phyloP scores from a whole-genome alignment of 192 early-diverging fungal genomes.

The Linnemannia hyalina region DNA sequence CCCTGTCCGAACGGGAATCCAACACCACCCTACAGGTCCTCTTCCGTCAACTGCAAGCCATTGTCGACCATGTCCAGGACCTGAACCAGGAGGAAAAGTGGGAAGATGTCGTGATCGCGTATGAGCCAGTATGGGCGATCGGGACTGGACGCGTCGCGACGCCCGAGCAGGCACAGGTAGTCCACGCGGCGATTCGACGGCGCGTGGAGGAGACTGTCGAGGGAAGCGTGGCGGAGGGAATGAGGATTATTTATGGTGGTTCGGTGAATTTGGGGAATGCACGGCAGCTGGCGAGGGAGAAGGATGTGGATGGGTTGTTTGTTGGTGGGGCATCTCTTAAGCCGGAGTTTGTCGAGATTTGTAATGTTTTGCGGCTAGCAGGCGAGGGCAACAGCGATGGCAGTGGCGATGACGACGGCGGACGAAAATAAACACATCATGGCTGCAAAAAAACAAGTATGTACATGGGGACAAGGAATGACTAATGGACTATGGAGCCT shows the following conservation, averaged over 20 bases:
- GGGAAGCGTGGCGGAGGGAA: constrained; percentile 81
- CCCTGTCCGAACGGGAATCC: constrained; percentile 91
- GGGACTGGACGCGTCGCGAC: constrained; percentile 98
- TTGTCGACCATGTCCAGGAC: constrained; percentile 73
- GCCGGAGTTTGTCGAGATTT: constrained; percentile 81
- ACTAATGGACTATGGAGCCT: too few relatives aligned
- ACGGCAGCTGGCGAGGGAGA: constrained; percentile 76
- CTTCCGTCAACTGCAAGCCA: constrained; percentile 88
- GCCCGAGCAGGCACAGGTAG: constrained; percentile 94
- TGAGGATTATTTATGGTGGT: constrained; percentile 95
- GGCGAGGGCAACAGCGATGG: background rate
- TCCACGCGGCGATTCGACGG: constrained; percentile 85
- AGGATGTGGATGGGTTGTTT: constrained; percentile 97
- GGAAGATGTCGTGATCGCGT: constrained; percentile 94
- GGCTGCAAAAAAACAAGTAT: too few relatives aligned
- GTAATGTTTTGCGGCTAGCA: background rate
- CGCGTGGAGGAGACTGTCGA: constrained; percentile 87
- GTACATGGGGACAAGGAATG: too few relatives aligned
- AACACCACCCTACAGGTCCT: constrained; percentile 85
- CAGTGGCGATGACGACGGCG: background rate
- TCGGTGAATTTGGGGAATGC: constrained; percentile 91
- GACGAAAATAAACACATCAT: background rate
- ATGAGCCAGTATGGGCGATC: constrained; percentile 99
- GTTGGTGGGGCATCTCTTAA: constrained; percentile 98
- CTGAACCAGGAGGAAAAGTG: constrained; percentile 71